Evolutionary conservation across 1,284 basidiomycete species (phyloP).

Genomic region (Trichosporon ovoides): DNA sequence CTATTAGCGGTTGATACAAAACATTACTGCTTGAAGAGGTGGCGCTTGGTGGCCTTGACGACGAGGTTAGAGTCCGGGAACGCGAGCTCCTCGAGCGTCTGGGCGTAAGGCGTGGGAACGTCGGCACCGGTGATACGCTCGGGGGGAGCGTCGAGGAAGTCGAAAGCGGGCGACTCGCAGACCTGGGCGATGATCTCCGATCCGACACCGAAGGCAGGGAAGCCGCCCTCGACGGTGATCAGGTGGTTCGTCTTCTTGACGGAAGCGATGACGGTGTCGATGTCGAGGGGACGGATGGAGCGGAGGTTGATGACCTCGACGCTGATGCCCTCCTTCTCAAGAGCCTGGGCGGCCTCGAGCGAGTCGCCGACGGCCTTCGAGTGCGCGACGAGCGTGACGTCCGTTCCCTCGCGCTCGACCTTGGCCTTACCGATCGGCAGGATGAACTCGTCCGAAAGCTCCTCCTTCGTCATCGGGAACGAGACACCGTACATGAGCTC

Average conservation of each 20-base stretch:
- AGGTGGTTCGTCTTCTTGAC: constrained; percentile 98
- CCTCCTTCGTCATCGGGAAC: constrained; percentile 93
- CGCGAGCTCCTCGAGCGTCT: constrained; percentile 76
- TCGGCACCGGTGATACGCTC: constrained; percentile 96
- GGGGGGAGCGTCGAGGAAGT: constrained; percentile 94
- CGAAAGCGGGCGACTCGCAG: constrained; percentile 90
- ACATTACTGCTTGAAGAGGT: constrained; percentile 54
- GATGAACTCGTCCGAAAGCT: constrained; percentile 88
- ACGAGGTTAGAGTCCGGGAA: constrained; percentile 88
- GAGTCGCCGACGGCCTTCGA: constrained; percentile 92
- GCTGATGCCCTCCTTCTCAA: constrained; percentile 88
- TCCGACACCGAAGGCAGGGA: constrained; percentile 97
- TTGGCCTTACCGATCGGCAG: constrained; percentile 98
- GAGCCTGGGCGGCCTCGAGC: constrained; percentile 83
- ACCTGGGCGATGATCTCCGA: constrained; percentile 97
- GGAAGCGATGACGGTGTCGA: constrained; percentile 89
- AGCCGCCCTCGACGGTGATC: constrained; percentile 94
- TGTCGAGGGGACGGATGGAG: constrained; percentile 78
- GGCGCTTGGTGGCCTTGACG: constrained; percentile 84
- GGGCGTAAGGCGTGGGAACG: constrained; percentile 90
- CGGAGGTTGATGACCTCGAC: constrained; percentile 98
- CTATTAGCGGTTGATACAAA: constrained; percentile 19
- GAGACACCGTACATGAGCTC: constrained; percentile 97
- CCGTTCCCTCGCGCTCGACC: constrained; percentile 85
- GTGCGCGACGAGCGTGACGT: constrained; percentile 94